Evolutionary conservation across 805 yeast species (phyloP), one percentile per base, ranked within the genome.

Genomic region (Monosporozyma aquatica): DNA sequence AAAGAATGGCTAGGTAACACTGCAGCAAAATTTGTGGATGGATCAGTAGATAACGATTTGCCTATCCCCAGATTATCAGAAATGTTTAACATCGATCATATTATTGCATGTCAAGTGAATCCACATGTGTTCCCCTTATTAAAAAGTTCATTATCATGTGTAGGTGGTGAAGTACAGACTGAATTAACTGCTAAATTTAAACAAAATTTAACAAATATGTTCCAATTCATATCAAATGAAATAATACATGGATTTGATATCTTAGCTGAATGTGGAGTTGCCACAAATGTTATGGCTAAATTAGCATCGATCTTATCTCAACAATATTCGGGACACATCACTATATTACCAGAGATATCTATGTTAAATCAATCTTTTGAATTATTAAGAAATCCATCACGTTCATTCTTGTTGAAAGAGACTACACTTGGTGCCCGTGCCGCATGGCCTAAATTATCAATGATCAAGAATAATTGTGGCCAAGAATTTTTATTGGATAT

Each of bases 1-100:
- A 79, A 76, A 43, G 87, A 87, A 52, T 92, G 97, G 97, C 81
- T 84, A 45, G 74, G 75, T 21, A 72, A 80, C 15, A 71, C 86
- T 0, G 76, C 82, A 28, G 37, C 37, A 7, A 82, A 83, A 53
- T 92, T 83, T 62, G 89, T 92, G 24, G 99, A 92, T 62, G 99
- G 99, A 0, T 87, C 96, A 0, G 95, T 92, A 6, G 94, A 90
- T 56, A 85, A 86, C 48, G 99, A 92, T 61, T 66, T 92, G 41
- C 99, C 99, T 3, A 81, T 87, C 22, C 73, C 94, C 2, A 73
- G 97, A 51, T 68, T 92, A 18, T 82, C 94, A 17, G 98, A 92
- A 58, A 87, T 92, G 95, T 92, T 92, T 61, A 90, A 92, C 56
- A 96, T 92, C 24, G 95, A 92, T 59, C 96, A 92, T 61, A 89